Evolutionary conservation across 2,329 filamentous ascomycete genomes (phyloP).

Genomic region (Lecanosticta acicola): DNA sequence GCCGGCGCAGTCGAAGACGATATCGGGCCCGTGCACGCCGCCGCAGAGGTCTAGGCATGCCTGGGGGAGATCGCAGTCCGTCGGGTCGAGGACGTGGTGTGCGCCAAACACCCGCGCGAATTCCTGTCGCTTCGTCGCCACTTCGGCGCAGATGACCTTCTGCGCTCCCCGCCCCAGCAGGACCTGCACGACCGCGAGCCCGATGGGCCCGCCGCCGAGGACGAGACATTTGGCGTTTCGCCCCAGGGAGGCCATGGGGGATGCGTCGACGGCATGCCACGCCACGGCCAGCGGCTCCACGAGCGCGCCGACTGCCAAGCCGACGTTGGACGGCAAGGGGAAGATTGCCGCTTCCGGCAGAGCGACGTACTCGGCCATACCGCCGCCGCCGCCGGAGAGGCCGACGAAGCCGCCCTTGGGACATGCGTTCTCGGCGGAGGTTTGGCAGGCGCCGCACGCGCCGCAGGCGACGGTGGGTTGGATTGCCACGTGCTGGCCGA

Average conservation of each 20-base stretch:
- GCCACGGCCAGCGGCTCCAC: conserved; percentile 60
- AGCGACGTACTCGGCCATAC: conserved; percentile 51
- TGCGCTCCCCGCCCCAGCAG: conserved; percentile 49
- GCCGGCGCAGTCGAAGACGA: conserved; percentile 59
- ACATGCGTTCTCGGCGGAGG: conserved; percentile 54
- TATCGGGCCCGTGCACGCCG: conserved; percentile 48
- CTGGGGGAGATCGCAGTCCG: conserved; percentile 45
- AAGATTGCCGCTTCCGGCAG: conserved; percentile 46
- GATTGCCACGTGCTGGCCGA: conserved; percentile 55
- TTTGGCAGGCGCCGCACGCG: conserved; percentile 51
- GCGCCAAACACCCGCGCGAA: conserved; percentile 53
- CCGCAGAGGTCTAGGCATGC: conserved; percentile 43
- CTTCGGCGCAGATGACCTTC: conserved; percentile 55
- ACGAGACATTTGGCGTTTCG: conserved; percentile 48
- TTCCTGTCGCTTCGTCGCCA: conserved; percentile 46
- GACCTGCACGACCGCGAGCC: conserved; percentile 53
- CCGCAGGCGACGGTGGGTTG: conserved; percentile 57
- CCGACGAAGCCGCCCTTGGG: conserved; percentile 48
- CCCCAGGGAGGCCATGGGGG: conserved; percentile 39
- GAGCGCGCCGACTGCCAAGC: conserved; percentile 52
- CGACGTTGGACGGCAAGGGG: conserved; percentile 48
- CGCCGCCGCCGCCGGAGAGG: conserved; percentile 47
- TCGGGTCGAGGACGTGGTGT: conserved; percentile 50
- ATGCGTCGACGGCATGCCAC: conserved; percentile 56
- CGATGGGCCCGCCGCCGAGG: conserved; percentile 59